phyloP scores from a whole-genome alignment of 345 rosid genomes.

The Aquilaria malaccensis region DNA sequence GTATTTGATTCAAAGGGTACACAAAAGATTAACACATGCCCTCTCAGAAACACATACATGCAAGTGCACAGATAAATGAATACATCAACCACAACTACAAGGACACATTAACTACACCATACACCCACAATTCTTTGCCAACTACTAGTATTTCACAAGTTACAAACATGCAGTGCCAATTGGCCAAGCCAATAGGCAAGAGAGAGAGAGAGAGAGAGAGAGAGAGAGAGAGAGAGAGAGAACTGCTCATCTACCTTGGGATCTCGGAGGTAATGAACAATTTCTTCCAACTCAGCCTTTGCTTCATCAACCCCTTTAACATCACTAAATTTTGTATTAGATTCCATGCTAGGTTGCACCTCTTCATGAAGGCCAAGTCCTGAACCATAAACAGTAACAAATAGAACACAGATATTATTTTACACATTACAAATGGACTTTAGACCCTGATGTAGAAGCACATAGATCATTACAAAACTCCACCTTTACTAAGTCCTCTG shows the following conservation, averaged over 20 bases:
- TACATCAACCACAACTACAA: too few relatives aligned
- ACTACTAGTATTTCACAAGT: too few relatives aligned
- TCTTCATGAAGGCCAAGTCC: slow-evolving; percentile 95
- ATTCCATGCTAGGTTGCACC: slow-evolving; percentile 92
- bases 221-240: not conserved
- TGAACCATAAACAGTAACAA: slow-evolving; percentile 16
- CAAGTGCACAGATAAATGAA: too few relatives aligned
- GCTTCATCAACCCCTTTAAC: slow-evolving; percentile 99
- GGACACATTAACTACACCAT: too few relatives aligned
- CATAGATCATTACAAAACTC: not conserved
- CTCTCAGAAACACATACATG: too few relatives aligned
- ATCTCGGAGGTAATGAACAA: slow-evolving; percentile 94
- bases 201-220: not conserved
- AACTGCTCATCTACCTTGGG: slow-evolving; percentile 55
- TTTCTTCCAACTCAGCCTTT: slow-evolving; percentile 90
- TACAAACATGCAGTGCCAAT: too few relatives aligned
- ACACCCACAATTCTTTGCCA: too few relatives aligned
- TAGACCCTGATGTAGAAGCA: slow-evolving; percentile 10
- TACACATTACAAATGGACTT: slow-evolving; percentile 1
- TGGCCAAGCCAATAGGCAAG: too few relatives aligned
- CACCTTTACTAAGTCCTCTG: slow-evolving; percentile 89
- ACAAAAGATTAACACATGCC: too few relatives aligned
- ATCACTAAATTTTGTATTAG: slow-evolving; percentile 82
- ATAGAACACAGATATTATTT: not conserved
- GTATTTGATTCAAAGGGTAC: too few relatives aligned